These are phyloP conservation scores for Pythium aquatile DNA, from an alignment of 352 stramenopile genomes.

Conservation along the genomic window DNA sequence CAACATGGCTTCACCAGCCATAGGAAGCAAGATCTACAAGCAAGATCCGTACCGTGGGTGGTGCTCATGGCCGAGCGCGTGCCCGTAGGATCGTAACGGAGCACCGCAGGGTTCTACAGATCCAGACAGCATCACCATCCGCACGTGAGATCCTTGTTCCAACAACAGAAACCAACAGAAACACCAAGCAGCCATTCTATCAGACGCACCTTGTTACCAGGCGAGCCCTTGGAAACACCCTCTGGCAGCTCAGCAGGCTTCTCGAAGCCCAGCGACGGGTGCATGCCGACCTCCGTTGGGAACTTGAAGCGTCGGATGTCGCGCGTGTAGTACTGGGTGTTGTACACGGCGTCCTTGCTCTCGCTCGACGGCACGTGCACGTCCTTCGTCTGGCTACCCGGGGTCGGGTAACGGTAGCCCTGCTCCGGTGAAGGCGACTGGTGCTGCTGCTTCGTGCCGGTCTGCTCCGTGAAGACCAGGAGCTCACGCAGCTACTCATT, in stretches of 20 bases:
- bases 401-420: conserved; percentile 78
- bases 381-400: conserved; percentile 59
- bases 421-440: conserved; percentile 64
- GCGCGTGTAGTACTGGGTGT: conserved; percentile 89
- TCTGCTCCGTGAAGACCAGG: conserved; percentile 80
- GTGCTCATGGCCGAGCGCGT: conserved; percentile 87
- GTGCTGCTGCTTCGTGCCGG: conserved; percentile 65
- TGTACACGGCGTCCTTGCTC: conserved; percentile 81
- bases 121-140: neutral
- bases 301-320: conserved; percentile 73
- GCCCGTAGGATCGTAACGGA: conserved; percentile 80
- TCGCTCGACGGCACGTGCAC: conserved; percentile 72
- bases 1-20: neutral
- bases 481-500: conserved; percentile 65
- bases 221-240: conserved; percentile 64
- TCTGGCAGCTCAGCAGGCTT: conserved; percentile 63
- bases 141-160: neutral
- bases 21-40: neutral
- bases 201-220: conserved; percentile 66
- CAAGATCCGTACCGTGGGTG: conserved; percentile 48
- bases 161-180: no score
- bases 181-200: no score
- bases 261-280: conserved; percentile 63
- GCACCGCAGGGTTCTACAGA: conserved; percentile 62
- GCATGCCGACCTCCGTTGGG: conserved; percentile 64